Evolutionary conservation across 768 basidiomycete genomes (phyloP).

Genomic region (Hortiboletus campestris): DNA sequence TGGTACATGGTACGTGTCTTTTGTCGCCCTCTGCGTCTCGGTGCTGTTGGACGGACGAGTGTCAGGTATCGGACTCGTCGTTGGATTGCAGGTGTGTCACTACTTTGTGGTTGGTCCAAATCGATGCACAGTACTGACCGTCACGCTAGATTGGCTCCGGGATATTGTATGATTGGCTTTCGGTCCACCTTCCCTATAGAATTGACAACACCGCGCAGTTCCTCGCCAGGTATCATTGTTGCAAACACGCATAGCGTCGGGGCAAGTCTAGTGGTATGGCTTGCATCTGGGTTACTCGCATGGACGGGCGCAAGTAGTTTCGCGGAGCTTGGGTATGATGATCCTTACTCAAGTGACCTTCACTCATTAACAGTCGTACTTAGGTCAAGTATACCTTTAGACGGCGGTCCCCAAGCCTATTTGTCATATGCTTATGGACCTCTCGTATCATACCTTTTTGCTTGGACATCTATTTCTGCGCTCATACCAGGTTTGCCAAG

Average conservation of each 20-base stretch:
- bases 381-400: slow-evolving; percentile 36
- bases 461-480: slow-evolving; percentile 92
- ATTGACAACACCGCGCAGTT: slow-evolving; percentile 44
- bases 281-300: slow-evolving; percentile 75
- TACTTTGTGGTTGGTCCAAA: neutral
- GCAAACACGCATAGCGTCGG: slow-evolving; percentile 89
- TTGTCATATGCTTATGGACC: slow-evolving; percentile 88
- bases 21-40: neutral
- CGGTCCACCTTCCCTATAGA: neutral
- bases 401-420: slow-evolving; percentile 71
- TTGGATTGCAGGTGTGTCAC: slow-evolving; percentile 66
- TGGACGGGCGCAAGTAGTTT: slow-evolving; percentile 98
- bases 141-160: slow-evolving; percentile 76
- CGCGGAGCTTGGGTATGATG: slow-evolving; percentile 80
- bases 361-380: neutral
- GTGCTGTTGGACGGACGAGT: slow-evolving; percentile 6
- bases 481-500: slow-evolving; percentile 70
- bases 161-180: slow-evolving; percentile 69
- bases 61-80: slow-evolving; percentile 80
- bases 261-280: slow-evolving; percentile 84
- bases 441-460: slow-evolving; percentile 84
- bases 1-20: slow-evolving; percentile 66
- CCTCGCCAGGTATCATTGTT: slow-evolving; percentile 89
- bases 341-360: neutral
- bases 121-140: slow-evolving; percentile 1